Evolutionary conservation across 768 basidiomycete species (phyloP).

Genomic region (Leccinum barrowsii): DNA sequence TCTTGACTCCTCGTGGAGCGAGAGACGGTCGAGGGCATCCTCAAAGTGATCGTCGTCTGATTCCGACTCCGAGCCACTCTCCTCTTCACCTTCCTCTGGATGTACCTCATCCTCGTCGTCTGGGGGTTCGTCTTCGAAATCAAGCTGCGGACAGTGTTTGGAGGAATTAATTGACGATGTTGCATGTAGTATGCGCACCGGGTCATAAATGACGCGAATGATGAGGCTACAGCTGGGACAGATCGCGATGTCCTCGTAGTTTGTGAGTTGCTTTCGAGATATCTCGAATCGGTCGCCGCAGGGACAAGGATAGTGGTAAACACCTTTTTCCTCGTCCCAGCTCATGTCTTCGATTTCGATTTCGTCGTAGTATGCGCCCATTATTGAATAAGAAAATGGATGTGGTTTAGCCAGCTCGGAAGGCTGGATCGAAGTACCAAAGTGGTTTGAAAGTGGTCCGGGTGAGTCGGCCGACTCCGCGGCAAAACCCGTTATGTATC

Average conservation of each 20-base stretch:
- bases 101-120: constrained; percentile 38
- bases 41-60: constrained; percentile 45
- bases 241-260: constrained; percentile 91
- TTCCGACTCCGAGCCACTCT: constrained; percentile 32
- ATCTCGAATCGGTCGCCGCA: constrained; percentile 99
- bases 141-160: constrained; percentile 47
- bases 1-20: constrained; percentile 16
- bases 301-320: constrained; percentile 96
- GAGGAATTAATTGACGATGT: background rate
- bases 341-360: constrained; percentile 96
- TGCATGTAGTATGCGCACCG: constrained; percentile 52
- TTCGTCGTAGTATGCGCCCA: constrained; percentile 94
- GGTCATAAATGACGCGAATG: constrained; percentile 91
- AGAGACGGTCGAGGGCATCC: constrained; percentile 66
- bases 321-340: constrained; percentile 77
- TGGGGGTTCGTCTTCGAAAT: constrained; percentile 73
- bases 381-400: constrained; percentile 23
- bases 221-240: constrained; percentile 96
- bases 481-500: no score
- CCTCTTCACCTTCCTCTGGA: constrained; percentile 31
- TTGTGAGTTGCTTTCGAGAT: constrained; percentile 72
- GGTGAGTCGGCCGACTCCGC: no score
- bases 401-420: background rate
- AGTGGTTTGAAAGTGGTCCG: no score
- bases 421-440: no score